Conservation (phyloP, 352 stramenopile genomes). For the Blastocystis sp. region DNA sequence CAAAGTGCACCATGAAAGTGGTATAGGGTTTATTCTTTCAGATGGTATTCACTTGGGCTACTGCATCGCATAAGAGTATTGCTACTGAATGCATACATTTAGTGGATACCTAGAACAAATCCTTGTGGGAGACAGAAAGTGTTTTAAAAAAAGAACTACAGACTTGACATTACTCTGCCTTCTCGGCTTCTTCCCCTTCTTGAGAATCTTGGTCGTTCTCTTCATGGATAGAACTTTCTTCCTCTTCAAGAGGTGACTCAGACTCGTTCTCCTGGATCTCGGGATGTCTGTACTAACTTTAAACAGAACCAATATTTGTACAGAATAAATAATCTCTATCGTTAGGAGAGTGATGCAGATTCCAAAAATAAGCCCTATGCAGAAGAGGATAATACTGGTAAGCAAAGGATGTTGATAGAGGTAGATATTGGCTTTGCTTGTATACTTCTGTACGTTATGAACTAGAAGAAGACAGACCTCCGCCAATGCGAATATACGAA, state of each 20-base stretch:
- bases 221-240: neutral
- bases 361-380: slow-evolving; percentile 30
- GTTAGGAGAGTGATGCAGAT: slow-evolving; percentile 11
- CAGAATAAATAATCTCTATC: slow-evolving; percentile 11
- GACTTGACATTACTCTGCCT: neutral
- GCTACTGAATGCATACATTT: no score
- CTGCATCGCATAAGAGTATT: no score
- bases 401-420: slow-evolving; percentile 28
- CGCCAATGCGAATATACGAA: neutral
- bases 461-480: neutral
- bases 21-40: no score
- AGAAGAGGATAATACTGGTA: neutral
- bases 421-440: slow-evolving; percentile 31
- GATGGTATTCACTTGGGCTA: no score
- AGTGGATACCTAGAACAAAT: no score
- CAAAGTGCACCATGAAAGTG: no score
- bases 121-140: neutral
- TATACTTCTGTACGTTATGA: slow-evolving; percentile 3
- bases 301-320: neutral
- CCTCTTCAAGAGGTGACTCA: neutral
- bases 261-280: neutral
- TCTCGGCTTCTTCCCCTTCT: neutral
- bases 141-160: neutral
- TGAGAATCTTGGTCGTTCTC: neutral
- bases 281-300: neutral